Evolutionary conservation across 768 basidiomycete genomes (phyloP).

Genomic region (Suillus ampliporus): DNA sequence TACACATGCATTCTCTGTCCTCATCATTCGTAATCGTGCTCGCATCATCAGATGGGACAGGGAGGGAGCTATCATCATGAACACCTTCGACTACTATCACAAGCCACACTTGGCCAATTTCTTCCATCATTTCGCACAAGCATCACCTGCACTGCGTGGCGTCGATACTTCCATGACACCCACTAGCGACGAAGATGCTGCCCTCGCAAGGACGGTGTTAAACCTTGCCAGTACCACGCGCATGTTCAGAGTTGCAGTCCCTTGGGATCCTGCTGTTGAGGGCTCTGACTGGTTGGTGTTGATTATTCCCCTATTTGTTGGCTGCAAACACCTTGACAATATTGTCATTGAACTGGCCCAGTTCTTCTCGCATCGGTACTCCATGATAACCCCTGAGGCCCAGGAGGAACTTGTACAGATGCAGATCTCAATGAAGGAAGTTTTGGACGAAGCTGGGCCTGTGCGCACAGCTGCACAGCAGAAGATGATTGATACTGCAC

Average conservation of each 20-base stretch:
- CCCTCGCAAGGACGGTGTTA: constrained; percentile 9
- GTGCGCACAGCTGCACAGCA: neutral
- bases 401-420: neutral
- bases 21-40: constrained; percentile 16
- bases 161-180: constrained; percentile 30
- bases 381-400: neutral
- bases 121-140: constrained; percentile 30
- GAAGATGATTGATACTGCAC: neutral
- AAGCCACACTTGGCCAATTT: constrained; percentile 23
- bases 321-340: neutral
- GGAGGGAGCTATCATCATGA: constrained; percentile 19
- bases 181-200: constrained; percentile 1
- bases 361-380: neutral
- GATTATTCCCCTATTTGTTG: neutral
- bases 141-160: constrained; percentile 21
- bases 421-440: neutral
- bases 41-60: constrained; percentile 23
- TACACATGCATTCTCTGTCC: constrained; percentile 22
- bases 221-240: neutral
- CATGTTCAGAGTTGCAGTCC: constrained; percentile 7
- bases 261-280: neutral
- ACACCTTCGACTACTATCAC: constrained; percentile 26
- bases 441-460: neutral
- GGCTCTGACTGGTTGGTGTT: neutral
- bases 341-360: neutral